Conservation (phyloP, 345 rosid genomes). For the Aquilaria sinensis region DNA sequence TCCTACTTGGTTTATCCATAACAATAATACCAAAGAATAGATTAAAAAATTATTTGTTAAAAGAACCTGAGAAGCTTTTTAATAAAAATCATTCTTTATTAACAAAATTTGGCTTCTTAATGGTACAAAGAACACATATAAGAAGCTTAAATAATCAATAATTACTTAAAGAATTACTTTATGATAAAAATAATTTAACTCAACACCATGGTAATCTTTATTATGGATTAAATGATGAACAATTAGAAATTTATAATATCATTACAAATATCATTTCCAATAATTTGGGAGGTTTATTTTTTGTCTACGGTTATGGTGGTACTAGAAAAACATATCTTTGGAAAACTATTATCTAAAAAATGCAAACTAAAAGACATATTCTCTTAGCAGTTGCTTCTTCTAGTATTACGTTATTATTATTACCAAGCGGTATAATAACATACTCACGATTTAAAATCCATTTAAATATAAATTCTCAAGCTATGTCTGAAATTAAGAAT, state of each 20-base stretch:
- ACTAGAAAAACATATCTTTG: background rate
- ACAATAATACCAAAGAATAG: too few relatives aligned
- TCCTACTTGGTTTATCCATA: too few relatives aligned
- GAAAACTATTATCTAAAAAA: background rate
- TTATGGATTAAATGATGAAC: background rate
- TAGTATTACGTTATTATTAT: background rate
- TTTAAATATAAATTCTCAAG: too few relatives aligned
- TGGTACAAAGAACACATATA: too few relatives aligned
- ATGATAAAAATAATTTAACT: background rate
- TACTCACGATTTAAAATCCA: background rate
- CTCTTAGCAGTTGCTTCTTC: background rate
- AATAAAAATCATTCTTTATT: background rate
- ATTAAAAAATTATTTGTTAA: background rate
- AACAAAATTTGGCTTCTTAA: too few relatives aligned
- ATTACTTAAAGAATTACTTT: too few relatives aligned
- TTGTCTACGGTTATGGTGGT: background rate
- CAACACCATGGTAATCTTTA: background rate
- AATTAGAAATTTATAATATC: background rate
- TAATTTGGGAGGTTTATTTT: background rate
- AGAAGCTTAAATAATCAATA: too few relatives aligned
- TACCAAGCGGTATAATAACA: background rate
- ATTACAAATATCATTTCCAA: background rate
- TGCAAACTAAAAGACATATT: background rate
- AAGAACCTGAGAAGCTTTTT: background rate
- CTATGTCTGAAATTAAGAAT: too few relatives aligned